Conservation (phyloP, 345 rosid genomes). For the Brassica nigra region DNA sequence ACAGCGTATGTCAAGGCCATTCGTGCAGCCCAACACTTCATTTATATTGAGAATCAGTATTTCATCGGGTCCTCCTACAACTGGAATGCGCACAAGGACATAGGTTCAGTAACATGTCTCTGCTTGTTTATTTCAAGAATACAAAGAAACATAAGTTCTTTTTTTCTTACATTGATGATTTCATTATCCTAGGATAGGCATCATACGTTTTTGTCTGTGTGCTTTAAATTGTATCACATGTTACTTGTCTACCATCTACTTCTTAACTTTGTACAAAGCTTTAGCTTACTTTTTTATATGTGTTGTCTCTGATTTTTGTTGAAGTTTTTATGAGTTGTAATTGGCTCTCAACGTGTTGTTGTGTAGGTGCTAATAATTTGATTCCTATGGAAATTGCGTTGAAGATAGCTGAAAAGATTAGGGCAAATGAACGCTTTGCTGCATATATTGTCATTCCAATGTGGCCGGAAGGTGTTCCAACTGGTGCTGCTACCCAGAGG, state of each 20-base stretch:
- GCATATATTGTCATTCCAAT: conserved; percentile 87
- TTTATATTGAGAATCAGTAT: conserved; percentile 95
- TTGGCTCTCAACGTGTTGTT: not conserved
- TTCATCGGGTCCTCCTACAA: conserved; percentile 91
- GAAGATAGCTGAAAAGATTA: conserved; percentile 85
- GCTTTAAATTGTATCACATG: not conserved
- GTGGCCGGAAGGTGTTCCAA: conserved; percentile 99
- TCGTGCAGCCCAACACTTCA: conserved; percentile 95
- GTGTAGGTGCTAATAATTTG: conserved; percentile 71
- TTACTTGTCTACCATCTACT: conserved; percentile 11
- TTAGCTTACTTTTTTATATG: not conserved
- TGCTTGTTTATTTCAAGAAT: conserved; percentile 3
- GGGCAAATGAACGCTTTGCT: conserved; percentile 89
- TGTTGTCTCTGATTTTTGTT: not conserved
- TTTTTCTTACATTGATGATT: not conserved
- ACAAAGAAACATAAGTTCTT: not conserved
- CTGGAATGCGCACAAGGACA: conserved; percentile 75
- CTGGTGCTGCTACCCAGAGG: conserved; percentile 88
- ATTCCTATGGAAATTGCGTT: conserved; percentile 98
- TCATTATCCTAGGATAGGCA: not conserved
- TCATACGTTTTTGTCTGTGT: not conserved
- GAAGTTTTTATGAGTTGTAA: not conserved
- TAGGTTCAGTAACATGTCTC: conserved; percentile 51
- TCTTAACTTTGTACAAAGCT: conserved; percentile 8
- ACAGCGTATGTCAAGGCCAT: conserved; percentile 94